Percentiles rank a stretch among this genome's conserved stretches.
These are phyloP conservation scores for Fagopyrum tataricum DNA, from an alignment of 148 eudicot genomes.

Conservation along the genomic window DNA sequence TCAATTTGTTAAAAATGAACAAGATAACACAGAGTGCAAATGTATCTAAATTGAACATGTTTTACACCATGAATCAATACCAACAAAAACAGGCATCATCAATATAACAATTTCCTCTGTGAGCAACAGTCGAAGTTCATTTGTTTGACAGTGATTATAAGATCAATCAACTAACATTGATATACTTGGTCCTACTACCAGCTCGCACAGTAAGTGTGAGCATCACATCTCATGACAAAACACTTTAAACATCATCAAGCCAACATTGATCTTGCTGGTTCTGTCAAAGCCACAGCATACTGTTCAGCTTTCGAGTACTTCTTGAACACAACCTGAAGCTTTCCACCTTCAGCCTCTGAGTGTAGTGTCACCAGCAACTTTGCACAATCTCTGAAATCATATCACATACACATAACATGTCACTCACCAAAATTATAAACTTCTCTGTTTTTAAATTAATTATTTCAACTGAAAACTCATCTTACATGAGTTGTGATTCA, in stretches of 20 bases:
- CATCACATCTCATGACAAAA: background rate
- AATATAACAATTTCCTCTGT: background rate
- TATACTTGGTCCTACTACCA: background rate
- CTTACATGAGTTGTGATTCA: constrained; percentile 57
- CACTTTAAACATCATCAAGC: background rate
- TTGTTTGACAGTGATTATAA: background rate
- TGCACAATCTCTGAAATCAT: constrained; percentile 53
- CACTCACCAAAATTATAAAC: background rate
- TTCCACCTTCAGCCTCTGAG: constrained; percentile 35
- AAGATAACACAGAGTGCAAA: background rate
- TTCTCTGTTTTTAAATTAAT: too few species aligned
- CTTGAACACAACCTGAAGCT: constrained; percentile 48
- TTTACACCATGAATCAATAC: background rate
- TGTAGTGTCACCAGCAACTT: constrained; percentile 57
- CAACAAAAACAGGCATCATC: background rate
- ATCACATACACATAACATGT: background rate
- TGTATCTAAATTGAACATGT: background rate
- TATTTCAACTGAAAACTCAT: background rate
- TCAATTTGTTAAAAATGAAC: too few species aligned
- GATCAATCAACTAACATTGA: constrained; percentile 8
- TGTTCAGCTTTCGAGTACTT: constrained; percentile 51
- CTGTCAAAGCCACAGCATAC: constrained; percentile 46
- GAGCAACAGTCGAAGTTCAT: background rate
- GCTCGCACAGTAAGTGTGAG: background rate
- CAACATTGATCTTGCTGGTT: constrained; percentile 34